Base-by-base conservation (phyloP, 768 basidiomycete species). In the Suillus plorans region DNA sequence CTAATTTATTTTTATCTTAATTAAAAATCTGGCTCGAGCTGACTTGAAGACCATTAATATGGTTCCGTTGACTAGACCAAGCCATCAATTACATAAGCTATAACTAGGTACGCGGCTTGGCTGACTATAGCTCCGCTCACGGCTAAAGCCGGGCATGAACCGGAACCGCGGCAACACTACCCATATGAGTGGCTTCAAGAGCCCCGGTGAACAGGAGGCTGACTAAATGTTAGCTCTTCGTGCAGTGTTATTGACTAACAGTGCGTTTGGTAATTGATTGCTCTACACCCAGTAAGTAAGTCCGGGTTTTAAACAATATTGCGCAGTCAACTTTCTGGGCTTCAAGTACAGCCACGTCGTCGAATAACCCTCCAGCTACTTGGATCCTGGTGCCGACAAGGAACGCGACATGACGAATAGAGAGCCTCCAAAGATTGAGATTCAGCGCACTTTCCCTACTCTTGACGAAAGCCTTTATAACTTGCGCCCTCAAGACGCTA, bases 381-480 rank as follows among this genome's bases (percentile, higher is more conserved):
- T 31, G 16, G 16, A 20, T 53, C 16, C 52, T 20, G 16, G 50
- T 56, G 36, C 13, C 13, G 4, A 37, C n/a, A 37, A 31, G 31
- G 31, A 31, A 25, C 52, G 28, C 18, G 18, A 53, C 8, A 57
- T 57, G 55, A 37, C n/a, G 5, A 14, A 37, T 36, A 56, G 14
- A 37, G 55, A 22, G 4, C n/a, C 36, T 57, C 4, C 36, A 13
- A 37, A 14, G 7, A 57, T 57, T 14, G 55, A 37, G 36, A 36
- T 7, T 37, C 55, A 57, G n/a, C 55, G 6, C 36, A 37, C 55
- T 37, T 37, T 10, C 10, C 52, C 50, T 59, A 36, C 56, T 34
- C 55, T 66, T 20, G 45, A 63, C 44, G 36, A 16, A 13, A 39
- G 36, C 39, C 65, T 63, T 18, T 66, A 63, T 59, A 7, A 34